Conservation (phyloP, 371 early-diverging fungal genomes). For the Lichtheimia corymbifera region DNA sequence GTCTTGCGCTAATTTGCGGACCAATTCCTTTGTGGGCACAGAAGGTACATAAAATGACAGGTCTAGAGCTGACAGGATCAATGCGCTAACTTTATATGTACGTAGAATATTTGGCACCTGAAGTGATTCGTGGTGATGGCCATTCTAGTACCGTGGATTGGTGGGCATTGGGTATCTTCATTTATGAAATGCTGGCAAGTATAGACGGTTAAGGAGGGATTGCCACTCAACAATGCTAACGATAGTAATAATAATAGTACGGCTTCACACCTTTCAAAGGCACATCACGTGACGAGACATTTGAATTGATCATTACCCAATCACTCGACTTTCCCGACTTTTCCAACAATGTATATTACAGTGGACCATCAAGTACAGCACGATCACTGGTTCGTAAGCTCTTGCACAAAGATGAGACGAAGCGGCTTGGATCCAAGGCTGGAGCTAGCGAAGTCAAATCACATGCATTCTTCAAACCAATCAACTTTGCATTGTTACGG, state of each 20-base stretch:
- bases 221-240: slow-evolving; percentile 77
- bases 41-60: slow-evolving; percentile 57
- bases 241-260: slow-evolving; percentile 53
- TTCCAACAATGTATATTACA: slow-evolving; percentile 4
- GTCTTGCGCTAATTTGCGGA: slow-evolving; percentile 79
- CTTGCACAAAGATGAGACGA: slow-evolving; percentile 81
- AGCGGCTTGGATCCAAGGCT: slow-evolving; percentile 84
- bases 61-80: slow-evolving; percentile 83
- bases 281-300: slow-evolving; percentile 80
- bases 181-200: slow-evolving; percentile 92
- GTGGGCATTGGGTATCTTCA: slow-evolving; percentile 96
- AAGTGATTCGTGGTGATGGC: slow-evolving; percentile 86
- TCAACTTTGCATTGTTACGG: slow-evolving; percentile 91
- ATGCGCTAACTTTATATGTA: slow-evolving; percentile 37
- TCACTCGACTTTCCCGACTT: slow-evolving; percentile 6
- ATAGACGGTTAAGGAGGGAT: slow-evolving; percentile 79
- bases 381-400: slow-evolving; percentile 79
- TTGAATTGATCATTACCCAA: slow-evolving; percentile 30
- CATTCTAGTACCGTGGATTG: slow-evolving; percentile 96
- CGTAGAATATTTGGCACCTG: slow-evolving; percentile 94
- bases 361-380: slow-evolving; percentile 43
- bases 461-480: slow-evolving; percentile 90
- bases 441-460: slow-evolving; percentile 95
- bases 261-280: slow-evolving; percentile 95
- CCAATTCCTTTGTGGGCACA: slow-evolving; percentile 97